Conservation (phyloP, 257 asterid genomes). For the Petunia axillaris region DNA sequence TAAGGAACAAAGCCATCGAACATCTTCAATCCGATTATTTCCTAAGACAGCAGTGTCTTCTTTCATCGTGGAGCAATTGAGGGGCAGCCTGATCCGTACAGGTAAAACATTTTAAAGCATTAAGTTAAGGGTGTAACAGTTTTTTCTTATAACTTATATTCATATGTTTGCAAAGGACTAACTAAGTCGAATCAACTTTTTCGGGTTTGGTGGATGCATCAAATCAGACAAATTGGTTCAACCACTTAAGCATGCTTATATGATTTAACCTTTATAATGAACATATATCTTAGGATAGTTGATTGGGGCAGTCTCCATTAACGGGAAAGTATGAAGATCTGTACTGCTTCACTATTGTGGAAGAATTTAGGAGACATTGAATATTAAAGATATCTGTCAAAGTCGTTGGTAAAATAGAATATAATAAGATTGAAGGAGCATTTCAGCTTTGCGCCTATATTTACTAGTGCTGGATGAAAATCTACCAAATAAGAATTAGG, state of each 20-base stretch:
- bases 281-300: neutral
- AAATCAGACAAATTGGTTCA: neutral
- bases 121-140: neutral
- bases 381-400: neutral
- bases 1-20: slow-evolving; percentile 80
- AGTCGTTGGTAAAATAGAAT: neutral
- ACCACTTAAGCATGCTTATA: no score
- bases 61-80: neutral
- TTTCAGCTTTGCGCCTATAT: neutral
- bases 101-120: neutral
- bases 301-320: neutral
- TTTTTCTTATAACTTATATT: neutral
- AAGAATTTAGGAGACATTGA: no score
- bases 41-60: slow-evolving; percentile 26
- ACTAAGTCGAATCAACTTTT: neutral
- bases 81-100: slow-evolving; percentile 11
- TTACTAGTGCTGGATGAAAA: neutral
- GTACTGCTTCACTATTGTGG: no score
- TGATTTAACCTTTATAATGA: no score
- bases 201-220: neutral
- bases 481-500: neutral
- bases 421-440: no score
- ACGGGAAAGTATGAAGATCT: no score
- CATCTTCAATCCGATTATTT: slow-evolving; percentile 64
- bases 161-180: neutral